These are phyloP conservation scores for Rosa rugosa DNA, from an alignment of 306 rosid genomes.

Conservation along the genomic window DNA sequence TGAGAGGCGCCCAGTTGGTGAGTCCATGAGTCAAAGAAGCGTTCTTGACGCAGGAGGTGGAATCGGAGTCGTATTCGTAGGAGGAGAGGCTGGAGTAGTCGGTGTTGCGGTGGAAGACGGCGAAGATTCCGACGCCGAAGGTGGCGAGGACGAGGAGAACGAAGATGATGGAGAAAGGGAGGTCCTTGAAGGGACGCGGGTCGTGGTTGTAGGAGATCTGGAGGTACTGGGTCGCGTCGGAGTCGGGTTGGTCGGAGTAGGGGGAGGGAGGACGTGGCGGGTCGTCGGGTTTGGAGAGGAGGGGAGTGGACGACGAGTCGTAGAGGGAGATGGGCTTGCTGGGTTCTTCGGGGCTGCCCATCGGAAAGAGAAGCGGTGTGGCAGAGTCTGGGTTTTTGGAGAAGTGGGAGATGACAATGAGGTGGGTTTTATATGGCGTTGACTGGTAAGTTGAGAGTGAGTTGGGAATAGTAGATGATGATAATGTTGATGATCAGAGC, in stretches of 20 bases:
- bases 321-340: constrained; percentile 33
- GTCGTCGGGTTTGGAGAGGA: constrained; percentile 55
- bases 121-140: constrained; percentile 71
- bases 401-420: background rate
- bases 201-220: constrained; percentile 74
- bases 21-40: background rate
- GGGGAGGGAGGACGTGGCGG: constrained; percentile 31
- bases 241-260: constrained; percentile 32
- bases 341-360: constrained; percentile 55
- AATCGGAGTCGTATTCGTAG: constrained; percentile 43
- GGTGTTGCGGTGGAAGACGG: constrained; percentile 57
- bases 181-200: constrained; percentile 68
- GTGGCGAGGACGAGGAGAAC: constrained; percentile 60
- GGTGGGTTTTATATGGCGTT: background rate
- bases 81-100: constrained; percentile 48
- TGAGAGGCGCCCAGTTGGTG: constrained; percentile 17
- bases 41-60: constrained; percentile 54
- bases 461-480: background rate
- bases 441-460: background rate
- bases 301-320: constrained; percentile 59
- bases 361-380: background rate
- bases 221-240: constrained; percentile 60
- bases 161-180: constrained; percentile 68
- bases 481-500: background rate
- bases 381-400: no score